Evolutionary conservation across 768 basidiomycete species (phyloP).

Genomic region (Pulveroboletus sp.): DNA sequence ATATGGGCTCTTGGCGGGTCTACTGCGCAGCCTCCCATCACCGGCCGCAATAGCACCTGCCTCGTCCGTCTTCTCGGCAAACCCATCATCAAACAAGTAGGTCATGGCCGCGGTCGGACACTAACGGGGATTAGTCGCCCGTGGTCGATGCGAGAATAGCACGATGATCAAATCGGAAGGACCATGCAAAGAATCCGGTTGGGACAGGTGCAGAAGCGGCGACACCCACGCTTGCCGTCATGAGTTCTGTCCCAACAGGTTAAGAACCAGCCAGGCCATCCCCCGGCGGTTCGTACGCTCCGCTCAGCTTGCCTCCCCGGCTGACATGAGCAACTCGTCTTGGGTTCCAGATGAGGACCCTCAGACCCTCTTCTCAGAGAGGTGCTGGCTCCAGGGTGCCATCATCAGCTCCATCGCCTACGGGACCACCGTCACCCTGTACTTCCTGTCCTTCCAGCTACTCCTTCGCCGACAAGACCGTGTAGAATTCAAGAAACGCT

Average conservation of each 20-base stretch:
- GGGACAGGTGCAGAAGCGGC: not conserved
- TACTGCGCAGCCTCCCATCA: too few species aligned
- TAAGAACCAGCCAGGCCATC: not conserved
- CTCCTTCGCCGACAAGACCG: conserved; percentile 3
- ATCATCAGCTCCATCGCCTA: conserved; percentile 9
- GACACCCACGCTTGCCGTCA: not conserved
- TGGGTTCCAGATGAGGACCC: conserved; percentile 13
- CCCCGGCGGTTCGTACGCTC: not conserved
- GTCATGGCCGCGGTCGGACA: too few species aligned
- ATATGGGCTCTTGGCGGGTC: too few species aligned
- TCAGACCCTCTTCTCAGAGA: conserved; percentile 15
- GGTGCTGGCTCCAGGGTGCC: conserved; percentile 18
- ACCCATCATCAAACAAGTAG: too few species aligned
- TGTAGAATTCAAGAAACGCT: conserved; percentile 1
- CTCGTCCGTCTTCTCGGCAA: too few species aligned
- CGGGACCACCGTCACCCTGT: conserved; percentile 4
- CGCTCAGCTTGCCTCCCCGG: not conserved
- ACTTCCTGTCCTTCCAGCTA: conserved; percentile 8
- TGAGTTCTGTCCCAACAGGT: not conserved
- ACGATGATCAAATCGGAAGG: too few species aligned
- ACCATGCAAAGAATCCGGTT: not conserved
- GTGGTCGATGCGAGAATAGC: too few species aligned
- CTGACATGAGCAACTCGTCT: conserved; percentile 11
- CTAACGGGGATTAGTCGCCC: too few species aligned
- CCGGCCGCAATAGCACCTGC: too few species aligned